Evolutionary conservation across 179 eudicot species (phyloP).

Genomic region (Vitellaria paradoxa): DNA sequence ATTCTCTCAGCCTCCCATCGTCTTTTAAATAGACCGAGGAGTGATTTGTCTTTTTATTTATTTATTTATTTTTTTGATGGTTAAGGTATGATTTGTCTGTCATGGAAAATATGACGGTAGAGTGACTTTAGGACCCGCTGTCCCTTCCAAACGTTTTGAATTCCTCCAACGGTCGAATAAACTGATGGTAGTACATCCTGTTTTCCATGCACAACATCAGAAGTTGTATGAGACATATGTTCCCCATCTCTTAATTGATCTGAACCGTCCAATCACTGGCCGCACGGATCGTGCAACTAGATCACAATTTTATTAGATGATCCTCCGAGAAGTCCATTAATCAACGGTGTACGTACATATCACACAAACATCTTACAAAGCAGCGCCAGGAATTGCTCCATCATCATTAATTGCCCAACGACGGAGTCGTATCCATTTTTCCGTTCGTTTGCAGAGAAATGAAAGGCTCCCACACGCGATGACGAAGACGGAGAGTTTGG

Average conservation of each 20-base stretch:
- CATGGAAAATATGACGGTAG: not conserved
- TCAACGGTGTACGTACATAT: no score
- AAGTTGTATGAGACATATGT: not conserved
- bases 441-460: not conserved
- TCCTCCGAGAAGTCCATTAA: no score
- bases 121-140: not conserved
- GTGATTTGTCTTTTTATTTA: no score
- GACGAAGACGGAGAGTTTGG: not conserved
- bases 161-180: conserved; percentile 5
- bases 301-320: no score
- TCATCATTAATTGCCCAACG: not conserved
- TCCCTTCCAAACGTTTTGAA: not conserved
- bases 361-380: not conserved
- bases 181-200: not conserved
- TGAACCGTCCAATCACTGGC: no score
- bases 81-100: no score
- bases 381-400: not conserved
- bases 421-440: not conserved
- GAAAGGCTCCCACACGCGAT: not conserved
- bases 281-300: no score
- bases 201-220: not conserved
- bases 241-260: not conserved
- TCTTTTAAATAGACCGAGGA: no score
- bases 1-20: no score
- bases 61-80: no score